phyloP scores from a whole-genome alignment of 306 rosid species.

The Trifolium subterraneum region DNA sequence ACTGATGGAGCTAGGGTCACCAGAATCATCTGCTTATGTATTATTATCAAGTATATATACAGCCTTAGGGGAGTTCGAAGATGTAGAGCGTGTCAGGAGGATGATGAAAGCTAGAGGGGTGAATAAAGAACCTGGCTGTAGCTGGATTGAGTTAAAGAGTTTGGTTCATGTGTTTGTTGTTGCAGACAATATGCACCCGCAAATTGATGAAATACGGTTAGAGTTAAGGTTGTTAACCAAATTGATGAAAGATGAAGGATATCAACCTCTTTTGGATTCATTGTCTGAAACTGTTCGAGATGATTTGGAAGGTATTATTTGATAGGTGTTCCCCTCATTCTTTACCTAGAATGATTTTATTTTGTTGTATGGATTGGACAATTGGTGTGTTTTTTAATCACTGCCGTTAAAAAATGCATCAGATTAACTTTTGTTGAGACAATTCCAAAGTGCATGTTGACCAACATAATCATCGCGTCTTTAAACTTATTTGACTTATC shows the following conservation, averaged over 20 bases:
- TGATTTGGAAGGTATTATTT: constrained; percentile 45
- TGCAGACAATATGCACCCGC: constrained; percentile 85
- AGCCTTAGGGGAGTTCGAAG: constrained; percentile 68
- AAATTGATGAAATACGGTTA: constrained; percentile 54
- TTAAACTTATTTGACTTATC: not conserved
- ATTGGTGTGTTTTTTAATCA: not conserved
- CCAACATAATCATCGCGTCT: constrained; percentile 26
- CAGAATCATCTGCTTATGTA: constrained; percentile 77
- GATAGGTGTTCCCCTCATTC: constrained; percentile 3
- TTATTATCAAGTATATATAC: constrained; percentile 74
- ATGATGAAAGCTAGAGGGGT: constrained; percentile 80
- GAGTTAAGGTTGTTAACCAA: constrained; percentile 58
- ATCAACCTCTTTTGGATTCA: constrained; percentile 47
- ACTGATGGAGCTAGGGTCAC: constrained; percentile 76
- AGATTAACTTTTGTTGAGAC: constrained; percentile 25
- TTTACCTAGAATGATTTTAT: constrained; percentile 2
- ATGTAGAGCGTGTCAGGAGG: constrained; percentile 78
- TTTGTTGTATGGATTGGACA: constrained; percentile 25
- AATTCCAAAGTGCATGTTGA: not conserved
- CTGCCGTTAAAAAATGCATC: not conserved
- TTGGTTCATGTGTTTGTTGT: constrained; percentile 87
- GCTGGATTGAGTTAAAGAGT: constrained; percentile 85
- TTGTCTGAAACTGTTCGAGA: constrained; percentile 28
- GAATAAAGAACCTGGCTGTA: constrained; percentile 86
- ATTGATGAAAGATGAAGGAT: constrained; percentile 76